A percentile compares a stretch with the other conserved stretches of the same genome.
These are phyloP conservation scores for Aspergillus cejpii DNA, from an alignment of 2,329 filamentous ascomycete species.

Conservation along the genomic window DNA sequence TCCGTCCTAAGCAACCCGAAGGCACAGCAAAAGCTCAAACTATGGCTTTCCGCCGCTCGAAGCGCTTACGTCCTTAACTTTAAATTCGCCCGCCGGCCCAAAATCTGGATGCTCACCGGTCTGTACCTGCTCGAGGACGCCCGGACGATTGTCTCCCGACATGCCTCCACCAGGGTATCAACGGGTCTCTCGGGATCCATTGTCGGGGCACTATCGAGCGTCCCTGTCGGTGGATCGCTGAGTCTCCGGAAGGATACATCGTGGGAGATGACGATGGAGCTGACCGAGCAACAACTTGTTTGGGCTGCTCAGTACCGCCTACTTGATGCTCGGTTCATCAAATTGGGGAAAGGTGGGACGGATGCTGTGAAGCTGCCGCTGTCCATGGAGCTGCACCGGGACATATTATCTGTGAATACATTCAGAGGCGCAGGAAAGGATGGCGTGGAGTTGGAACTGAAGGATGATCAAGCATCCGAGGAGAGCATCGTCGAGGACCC, in stretches of 20 bases:
- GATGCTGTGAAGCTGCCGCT: conserved; percentile 11
- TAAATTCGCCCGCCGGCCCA: conserved; percentile 23
- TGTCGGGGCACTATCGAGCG: conserved; percentile 18
- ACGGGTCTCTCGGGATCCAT: conserved; percentile 16
- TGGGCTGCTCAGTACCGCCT: conserved; percentile 25
- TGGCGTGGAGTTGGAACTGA: conserved; percentile 8
- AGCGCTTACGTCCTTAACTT: conserved; percentile 20
- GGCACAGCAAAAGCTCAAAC: conserved; percentile 17
- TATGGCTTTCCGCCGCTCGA: conserved; percentile 23
- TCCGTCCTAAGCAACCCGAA: conserved; percentile 12
- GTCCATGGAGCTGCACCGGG: conserved; percentile 20
- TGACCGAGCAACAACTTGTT: conserved; percentile 22
- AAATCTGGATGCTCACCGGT: conserved; percentile 22
- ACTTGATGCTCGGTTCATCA: conserved; percentile 18
- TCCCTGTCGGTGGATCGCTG: conserved; percentile 21
- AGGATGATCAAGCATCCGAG: not conserved
- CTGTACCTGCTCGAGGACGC: conserved; percentile 20
- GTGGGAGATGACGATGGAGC: conserved; percentile 22
- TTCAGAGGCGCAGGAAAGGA: conserved; percentile 6
- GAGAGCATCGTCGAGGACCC: conserved; percentile 17
- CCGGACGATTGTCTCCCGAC: conserved; percentile 14
- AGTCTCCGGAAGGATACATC: conserved; percentile 15
- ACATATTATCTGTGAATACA: conserved; percentile 19
- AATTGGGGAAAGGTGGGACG: conserved; percentile 6
- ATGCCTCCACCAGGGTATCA: conserved; percentile 11